Evolutionary conservation across 1,139 yeast species (phyloP).

Genomic region (Kodamaea ohmeri): DNA sequence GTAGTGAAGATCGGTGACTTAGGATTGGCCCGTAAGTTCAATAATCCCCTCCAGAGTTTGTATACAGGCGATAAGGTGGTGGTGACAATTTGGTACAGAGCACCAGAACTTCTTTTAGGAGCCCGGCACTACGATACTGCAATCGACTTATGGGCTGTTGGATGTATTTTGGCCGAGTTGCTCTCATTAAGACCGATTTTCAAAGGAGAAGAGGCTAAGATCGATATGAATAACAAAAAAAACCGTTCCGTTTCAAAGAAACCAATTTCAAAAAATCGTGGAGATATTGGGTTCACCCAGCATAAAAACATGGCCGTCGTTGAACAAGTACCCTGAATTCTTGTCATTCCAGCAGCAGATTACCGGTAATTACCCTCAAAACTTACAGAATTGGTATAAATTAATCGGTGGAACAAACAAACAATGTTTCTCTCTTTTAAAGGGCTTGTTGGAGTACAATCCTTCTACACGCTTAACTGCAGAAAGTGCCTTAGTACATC

Average conservation of each 20-base stretch:
- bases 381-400: slow-evolving; percentile 80
- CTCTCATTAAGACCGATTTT: slow-evolving; percentile 87
- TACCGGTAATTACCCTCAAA: slow-evolving; percentile 58
- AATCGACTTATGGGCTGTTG: slow-evolving; percentile 95
- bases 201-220: slow-evolving; percentile 96
- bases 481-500: slow-evolving; percentile 67
- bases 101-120: slow-evolving; percentile 89
- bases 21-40: slow-evolving; percentile 89
- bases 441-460: slow-evolving; percentile 71
- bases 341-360: slow-evolving; percentile 53
- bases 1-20: slow-evolving; percentile 93
- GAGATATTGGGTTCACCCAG: slow-evolving; percentile 91
- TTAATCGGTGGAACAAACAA: slow-evolving; percentile 72
- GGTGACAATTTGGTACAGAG: slow-evolving; percentile 97
- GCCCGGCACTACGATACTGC: slow-evolving; percentile 95
- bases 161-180: slow-evolving; percentile 91
- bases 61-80: slow-evolving; percentile 96
- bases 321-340: slow-evolving; percentile 82
- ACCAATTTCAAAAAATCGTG: slow-evolving; percentile 83
- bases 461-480: slow-evolving; percentile 77
- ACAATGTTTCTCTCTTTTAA: slow-evolving; percentile 63
- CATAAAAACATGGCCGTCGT: slow-evolving; percentile 69
- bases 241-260: slow-evolving; percentile 89
- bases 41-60: slow-evolving; percentile 82
- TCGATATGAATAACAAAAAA: slow-evolving; percentile 78